Conservation (phyloP, 2,329 filamentous ascomycete genomes). For the Fusarium sp. region DNA sequence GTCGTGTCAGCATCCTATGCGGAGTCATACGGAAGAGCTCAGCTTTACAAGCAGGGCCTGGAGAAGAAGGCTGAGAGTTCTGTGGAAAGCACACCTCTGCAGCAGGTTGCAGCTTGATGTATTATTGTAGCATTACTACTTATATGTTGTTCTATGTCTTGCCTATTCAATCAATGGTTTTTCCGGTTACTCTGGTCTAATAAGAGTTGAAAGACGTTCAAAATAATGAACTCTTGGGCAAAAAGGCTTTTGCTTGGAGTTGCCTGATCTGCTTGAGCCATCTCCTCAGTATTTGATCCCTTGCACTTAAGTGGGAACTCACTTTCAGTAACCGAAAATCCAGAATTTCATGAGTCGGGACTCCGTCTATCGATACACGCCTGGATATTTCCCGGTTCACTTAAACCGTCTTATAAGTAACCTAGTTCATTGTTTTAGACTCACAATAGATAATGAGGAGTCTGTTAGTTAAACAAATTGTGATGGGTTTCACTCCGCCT, state of each 20-base stretch:
- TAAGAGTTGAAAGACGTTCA: no score
- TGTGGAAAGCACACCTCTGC: not conserved
- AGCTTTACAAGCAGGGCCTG: constrained; percentile 46
- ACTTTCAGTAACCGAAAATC: no score
- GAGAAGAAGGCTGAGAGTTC: not conserved
- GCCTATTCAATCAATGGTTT: not conserved
- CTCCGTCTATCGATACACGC: fast-evolving
- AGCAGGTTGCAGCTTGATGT: not conserved
- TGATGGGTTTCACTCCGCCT: no score
- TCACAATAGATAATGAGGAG: not conserved
- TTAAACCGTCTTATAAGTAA: not conserved
- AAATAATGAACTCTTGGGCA: not conserved
- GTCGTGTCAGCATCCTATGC: constrained; percentile 46
- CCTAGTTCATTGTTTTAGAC: fast-evolving
- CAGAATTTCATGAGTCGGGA: not conserved
- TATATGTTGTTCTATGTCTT: not conserved
- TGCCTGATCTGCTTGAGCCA: not conserved
- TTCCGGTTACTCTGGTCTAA: not conserved
- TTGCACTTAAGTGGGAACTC: not conserved
- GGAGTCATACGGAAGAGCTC: constrained; percentile 46
- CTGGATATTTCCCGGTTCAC: not conserved
- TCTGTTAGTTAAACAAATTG: not conserved
- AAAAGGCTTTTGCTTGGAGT: not conserved
- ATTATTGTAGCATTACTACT: not conserved
- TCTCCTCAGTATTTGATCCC: not conserved